Evolutionary conservation across 176 grass and related monocot species (phyloP), one percentile per base, ranked within the genome.

Genomic region (Cocos nucifera): DNA sequence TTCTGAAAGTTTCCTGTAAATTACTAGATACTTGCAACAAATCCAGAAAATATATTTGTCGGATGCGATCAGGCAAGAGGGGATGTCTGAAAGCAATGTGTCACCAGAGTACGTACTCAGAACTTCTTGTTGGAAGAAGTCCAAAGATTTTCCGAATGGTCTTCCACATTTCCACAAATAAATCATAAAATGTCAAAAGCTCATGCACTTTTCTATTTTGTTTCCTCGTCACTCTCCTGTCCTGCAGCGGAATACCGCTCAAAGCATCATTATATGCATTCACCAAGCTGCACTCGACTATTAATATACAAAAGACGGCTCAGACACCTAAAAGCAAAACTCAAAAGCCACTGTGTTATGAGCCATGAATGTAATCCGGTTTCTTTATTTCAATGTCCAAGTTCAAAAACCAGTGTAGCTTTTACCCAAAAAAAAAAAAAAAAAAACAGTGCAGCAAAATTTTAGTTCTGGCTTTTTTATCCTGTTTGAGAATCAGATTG

Each of bases 241-340:
- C 23, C 23, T 23, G 23, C 23, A 72, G 82, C 81, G 91, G 20
- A 97, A 81, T 63, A 72, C 23, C 78, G 59, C 61, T 78, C 77
- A 97, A 61, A 75, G 93, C 87, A 57, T 88, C 76, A 18, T 84
- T 82, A 56, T 88, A 97, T 61, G 93, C 2, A 23, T 23, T 88
- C 80, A 71, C 88, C 84, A 84, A 97, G 66, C 26, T 78, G 77
- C 58, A 88, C 78, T 73, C 84, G 86, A 78, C 93, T 97, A 74
- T 97, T 97, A 80, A 97, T 83, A 77, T 85, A 92, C 87, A 91
- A 85, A 72, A 92, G 81, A 97, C 66, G 88, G 74, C 69, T 97
- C 93, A 78, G 83, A 92, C 18, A 97, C 87, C 93, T 97, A 90
- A 77, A 91, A 92, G 67, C 55, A 63, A 88, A 80, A 81, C 54